Evolutionary conservation across 768 basidiomycete genomes (phyloP).

Genomic region (Boletus rubescentipes): DNA sequence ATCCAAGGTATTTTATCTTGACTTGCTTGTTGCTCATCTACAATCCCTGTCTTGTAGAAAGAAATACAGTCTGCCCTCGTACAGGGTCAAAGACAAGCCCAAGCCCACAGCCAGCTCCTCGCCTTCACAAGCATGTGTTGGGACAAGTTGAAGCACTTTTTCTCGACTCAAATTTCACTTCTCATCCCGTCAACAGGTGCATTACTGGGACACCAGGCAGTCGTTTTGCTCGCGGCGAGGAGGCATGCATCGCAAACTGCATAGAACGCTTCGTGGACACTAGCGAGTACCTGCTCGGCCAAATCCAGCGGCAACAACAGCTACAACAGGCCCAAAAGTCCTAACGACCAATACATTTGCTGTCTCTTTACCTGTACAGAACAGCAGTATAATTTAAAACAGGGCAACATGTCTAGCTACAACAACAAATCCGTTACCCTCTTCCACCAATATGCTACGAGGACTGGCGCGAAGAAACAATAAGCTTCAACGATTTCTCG

Average conservation of each 20-base stretch:
- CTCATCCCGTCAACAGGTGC: slow-evolving; percentile 53
- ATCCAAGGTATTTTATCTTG: slow-evolving; percentile 55
- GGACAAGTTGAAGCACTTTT: slow-evolving; percentile 70
- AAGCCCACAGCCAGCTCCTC: slow-evolving; percentile 73
- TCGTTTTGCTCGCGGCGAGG: slow-evolving; percentile 76
- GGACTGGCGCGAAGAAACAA: slow-evolving; percentile 65
- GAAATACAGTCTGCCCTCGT: slow-evolving; percentile 81
- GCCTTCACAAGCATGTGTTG: slow-evolving; percentile 83
- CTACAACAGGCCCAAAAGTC: slow-evolving; percentile 38
- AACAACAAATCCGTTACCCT: slow-evolving; percentile 29
- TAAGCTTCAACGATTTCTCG: slow-evolving; percentile 67
- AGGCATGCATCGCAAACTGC: slow-evolving; percentile 82
- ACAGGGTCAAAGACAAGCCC: slow-evolving; percentile 76
- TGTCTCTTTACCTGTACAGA: slow-evolving; percentile 3
- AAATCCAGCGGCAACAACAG: slow-evolving; percentile 52
- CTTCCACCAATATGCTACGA: slow-evolving; percentile 49
- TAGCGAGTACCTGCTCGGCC: slow-evolving; percentile 76
- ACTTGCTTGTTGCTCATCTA: slow-evolving; percentile 3
- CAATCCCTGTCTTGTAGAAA: slow-evolving; percentile 48
- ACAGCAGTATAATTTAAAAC: slow-evolving; percentile 6
- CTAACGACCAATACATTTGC: neutral
- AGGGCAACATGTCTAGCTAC: slow-evolving; percentile 11
- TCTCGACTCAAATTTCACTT: neutral
- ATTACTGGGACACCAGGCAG: slow-evolving; percentile 76
- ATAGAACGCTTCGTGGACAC: slow-evolving; percentile 91